A percentile compares a stretch with the other conserved stretches of the same genome.
Conservation (phyloP, 257 asterid genomes). For the Mitragyna speciosa region DNA sequence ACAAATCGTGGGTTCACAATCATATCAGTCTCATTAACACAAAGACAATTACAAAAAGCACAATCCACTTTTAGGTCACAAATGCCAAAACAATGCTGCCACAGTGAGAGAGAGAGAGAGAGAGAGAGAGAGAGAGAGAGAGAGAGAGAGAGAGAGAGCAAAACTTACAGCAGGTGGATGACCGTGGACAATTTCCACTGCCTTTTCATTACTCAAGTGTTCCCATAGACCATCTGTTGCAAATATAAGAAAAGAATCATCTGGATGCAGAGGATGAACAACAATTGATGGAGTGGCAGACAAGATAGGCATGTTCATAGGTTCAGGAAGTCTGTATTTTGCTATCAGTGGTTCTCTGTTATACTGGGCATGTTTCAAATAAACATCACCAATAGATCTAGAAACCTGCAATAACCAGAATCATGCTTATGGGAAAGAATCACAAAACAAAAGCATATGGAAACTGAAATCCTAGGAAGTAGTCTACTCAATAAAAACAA, state of each 20-base stretch:
- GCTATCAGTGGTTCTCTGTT: slow-evolving; percentile 33
- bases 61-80: too few species aligned
- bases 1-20: background rate
- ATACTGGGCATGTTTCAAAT: slow-evolving; percentile 33
- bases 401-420: slow-evolving; percentile 35
- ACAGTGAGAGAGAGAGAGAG: background rate
- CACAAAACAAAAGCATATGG: background rate
- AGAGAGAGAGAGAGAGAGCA: slow-evolving; percentile 7
- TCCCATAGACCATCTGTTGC: slow-evolving; percentile 49
- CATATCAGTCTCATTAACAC: background rate
- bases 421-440: background rate
- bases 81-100: too few species aligned
- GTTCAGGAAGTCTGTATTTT: slow-evolving; percentile 38
- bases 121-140: background rate
- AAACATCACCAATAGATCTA: slow-evolving; percentile 40
- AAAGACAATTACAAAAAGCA: too few species aligned
- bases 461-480: background rate
- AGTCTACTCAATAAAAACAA: background rate
- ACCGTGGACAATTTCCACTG: slow-evolving; percentile 36
- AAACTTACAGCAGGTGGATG: slow-evolving; percentile 34
- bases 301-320: slow-evolving; percentile 35
- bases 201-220: slow-evolving; percentile 41
- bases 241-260: slow-evolving; percentile 40
- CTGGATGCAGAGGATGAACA: slow-evolving; percentile 34
- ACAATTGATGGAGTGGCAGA: slow-evolving; percentile 36